phyloP scores from a whole-genome alignment of 2,329 filamentous ascomycete genomes.

The Stagonosporopsis vannaccii region DNA sequence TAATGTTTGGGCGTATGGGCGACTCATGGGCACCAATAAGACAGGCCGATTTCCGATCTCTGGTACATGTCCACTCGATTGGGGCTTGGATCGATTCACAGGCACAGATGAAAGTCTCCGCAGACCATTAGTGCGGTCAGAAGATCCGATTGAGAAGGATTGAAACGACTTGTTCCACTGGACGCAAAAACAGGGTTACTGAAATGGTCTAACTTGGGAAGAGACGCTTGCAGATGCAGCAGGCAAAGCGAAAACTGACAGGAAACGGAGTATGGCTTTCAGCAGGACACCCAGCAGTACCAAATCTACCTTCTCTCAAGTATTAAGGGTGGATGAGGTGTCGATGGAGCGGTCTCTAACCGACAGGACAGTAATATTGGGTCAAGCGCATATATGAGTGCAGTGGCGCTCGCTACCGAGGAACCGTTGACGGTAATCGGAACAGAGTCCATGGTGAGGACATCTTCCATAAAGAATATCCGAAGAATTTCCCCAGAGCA shows the following conservation, averaged over 20 bases:
- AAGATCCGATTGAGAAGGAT: background rate
- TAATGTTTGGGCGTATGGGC: constrained; percentile 6
- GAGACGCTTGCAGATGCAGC: background rate
- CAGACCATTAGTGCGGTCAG: background rate
- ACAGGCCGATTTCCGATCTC: constrained; percentile 3
- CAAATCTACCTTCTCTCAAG: background rate
- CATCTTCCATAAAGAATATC: background rate
- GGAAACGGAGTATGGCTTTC: background rate
- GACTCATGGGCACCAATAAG: background rate
- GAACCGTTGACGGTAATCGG: background rate
- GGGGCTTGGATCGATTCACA: constrained; percentile 9
- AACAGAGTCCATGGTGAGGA: background rate
- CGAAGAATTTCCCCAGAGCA: background rate
- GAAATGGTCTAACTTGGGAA: constrained; percentile 1
- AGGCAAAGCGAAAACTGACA: background rate
- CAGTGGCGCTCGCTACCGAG: background rate
- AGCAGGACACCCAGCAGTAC: background rate
- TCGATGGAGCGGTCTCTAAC: background rate
- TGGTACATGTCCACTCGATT: constrained; percentile 9
- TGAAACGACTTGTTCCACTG: constrained; percentile 1
- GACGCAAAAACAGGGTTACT: background rate
- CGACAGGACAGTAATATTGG: background rate
- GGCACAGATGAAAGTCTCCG: background rate
- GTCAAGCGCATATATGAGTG: background rate
- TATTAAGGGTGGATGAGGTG: background rate